Base-by-base conservation (phyloP, 768 basidiomycete species). In the Symmetrospora coprosmae region DNA sequence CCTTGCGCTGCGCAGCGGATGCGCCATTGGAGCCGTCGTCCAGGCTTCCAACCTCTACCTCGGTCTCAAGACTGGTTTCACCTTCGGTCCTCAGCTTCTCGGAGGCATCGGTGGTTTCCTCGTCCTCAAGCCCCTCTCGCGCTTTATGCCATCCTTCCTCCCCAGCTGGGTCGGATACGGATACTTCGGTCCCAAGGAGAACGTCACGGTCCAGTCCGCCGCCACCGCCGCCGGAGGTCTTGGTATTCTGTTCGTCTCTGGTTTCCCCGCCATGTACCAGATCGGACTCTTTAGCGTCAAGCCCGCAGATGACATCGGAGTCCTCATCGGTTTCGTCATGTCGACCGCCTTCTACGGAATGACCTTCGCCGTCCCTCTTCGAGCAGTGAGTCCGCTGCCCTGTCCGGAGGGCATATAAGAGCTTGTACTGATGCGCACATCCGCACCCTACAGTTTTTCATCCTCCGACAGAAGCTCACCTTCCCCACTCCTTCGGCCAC, bases 401-500 rank as follows among this genome's bases (percentile, higher is more conserved):
- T n/a, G n/a, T n/a, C n/a, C n/a, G n/a, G n/a, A n/a, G n/a, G n/a
- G n/a, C n/a, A n/a, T n/a, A n/a, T n/a, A n/a, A n/a, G n/a, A n/a
- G n/a, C n/a, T n/a, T n/a, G n/a, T n/a, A n/a, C n/a, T n/a, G n/a
- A n/a, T n/a, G n/a, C n/a, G n/a, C n/a, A n/a, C n/a, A n/a, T n/a
- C n/a, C n/a, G n/a, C n/a, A n/a, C n/a, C n/a, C n/a, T n/a, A n/a
- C n/a, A n/a, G n/a, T 80, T 80, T 70, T 82, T 79, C 71, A 80
- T 83, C 64, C 72, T 82, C 50, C 76, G 79, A 66, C 79, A 81
- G 69, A 81, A 81, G 69, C 71, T 81, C 16, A 78, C 78, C 16
- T 82, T 82, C 74, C 81, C 80, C 0, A 81, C 81, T 0, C 80
- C 79, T 28, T 79, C 82, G 60, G 83, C 82, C 16, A 81, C 81